A percentile compares a stretch with the other conserved stretches of the same genome.
phyloP scores from a whole-genome alignment of 169 alveolate genomes.

The Cryptosporidium canis region DNA sequence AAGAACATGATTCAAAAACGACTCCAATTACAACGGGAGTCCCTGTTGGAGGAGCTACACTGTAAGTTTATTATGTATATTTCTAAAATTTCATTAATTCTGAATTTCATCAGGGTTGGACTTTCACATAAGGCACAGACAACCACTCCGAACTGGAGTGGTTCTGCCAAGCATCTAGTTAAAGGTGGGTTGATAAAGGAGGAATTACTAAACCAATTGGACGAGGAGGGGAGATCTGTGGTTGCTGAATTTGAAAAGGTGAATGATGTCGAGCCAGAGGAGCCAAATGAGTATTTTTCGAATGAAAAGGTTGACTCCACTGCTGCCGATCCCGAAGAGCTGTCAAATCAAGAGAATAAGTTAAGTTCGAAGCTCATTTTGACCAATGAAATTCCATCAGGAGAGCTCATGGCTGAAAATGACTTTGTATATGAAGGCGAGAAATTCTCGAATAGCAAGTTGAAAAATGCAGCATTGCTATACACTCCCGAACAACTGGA shows the following conservation, averaged over 20 bases:
- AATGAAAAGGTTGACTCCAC: background rate
- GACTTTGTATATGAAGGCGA: slow-evolving; percentile 45
- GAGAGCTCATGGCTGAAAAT: background rate
- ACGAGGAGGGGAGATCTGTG: slow-evolving; percentile 50
- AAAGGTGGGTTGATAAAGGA: slow-evolving; percentile 1
- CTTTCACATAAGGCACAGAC: background rate
- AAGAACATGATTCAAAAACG: too few relatives aligned
- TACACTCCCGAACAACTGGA: background rate
- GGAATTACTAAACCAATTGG: background rate
- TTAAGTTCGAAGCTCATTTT: slow-evolving; percentile 3
- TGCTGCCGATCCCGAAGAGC: slow-evolving; percentile 20
- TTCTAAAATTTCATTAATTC: background rate
- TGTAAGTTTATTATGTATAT: slow-evolving; percentile 3
- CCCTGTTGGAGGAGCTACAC: background rate
- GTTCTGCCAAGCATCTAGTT: slow-evolving; percentile 31
- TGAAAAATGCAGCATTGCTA: background rate
- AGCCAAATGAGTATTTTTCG: background rate
- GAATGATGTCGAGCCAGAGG: background rate
- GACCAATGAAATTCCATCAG: slow-evolving; percentile 30
- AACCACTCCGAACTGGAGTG: slow-evolving; percentile 60
- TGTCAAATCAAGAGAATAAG: slow-evolving; percentile 31
- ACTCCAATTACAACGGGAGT: background rate
- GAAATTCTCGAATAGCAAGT: background rate
- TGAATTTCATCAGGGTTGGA: background rate
- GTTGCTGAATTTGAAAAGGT: background rate